A percentile compares a stretch with the other conserved stretches of the same genome.
Conservation (phyloP, 345 rosid species). For the Cardamine resedifolia region DNA sequence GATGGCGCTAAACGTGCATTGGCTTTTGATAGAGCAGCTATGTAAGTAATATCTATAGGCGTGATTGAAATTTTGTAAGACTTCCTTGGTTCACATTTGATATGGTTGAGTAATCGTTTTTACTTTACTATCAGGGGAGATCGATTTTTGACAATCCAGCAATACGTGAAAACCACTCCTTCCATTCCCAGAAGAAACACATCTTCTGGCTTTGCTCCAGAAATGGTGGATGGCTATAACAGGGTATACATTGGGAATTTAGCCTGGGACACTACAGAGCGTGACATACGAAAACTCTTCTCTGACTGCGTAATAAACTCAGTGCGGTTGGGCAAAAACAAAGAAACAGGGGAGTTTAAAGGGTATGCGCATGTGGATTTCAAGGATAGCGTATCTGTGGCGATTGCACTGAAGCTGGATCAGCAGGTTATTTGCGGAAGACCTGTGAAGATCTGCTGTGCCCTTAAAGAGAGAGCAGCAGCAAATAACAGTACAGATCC, state of each 20-base stretch:
- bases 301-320: slow-evolving; percentile 68
- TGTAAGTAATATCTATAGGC: slow-evolving; percentile 51
- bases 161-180: slow-evolving; percentile 50
- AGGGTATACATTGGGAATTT: slow-evolving; percentile 84
- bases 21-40: slow-evolving; percentile 78
- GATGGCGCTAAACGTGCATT: slow-evolving; percentile 78
- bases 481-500: slow-evolving; percentile 17
- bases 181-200: slow-evolving; percentile 38
- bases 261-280: slow-evolving; percentile 85
- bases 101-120: slow-evolving; percentile 13
- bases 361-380: slow-evolving; percentile 93
- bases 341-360: slow-evolving; percentile 78
- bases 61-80: background rate
- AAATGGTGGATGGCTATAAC: slow-evolving; percentile 77
- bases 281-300: slow-evolving; percentile 65
- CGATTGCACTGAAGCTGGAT: slow-evolving; percentile 80
- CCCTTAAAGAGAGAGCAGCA: slow-evolving; percentile 56
- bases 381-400: slow-evolving; percentile 56
- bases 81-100: background rate
- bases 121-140: slow-evolving; percentile 65
- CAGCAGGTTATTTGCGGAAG: slow-evolving; percentile 69
- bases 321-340: slow-evolving; percentile 72
- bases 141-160: slow-evolving; percentile 76
- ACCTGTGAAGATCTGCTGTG: slow-evolving; percentile 84
- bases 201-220: slow-evolving; percentile 55